Evolutionary conservation across 139 green algal species (phyloP), one percentile per base, ranked within the genome.

Genomic region (Chlamydomonas eustigma): DNA sequence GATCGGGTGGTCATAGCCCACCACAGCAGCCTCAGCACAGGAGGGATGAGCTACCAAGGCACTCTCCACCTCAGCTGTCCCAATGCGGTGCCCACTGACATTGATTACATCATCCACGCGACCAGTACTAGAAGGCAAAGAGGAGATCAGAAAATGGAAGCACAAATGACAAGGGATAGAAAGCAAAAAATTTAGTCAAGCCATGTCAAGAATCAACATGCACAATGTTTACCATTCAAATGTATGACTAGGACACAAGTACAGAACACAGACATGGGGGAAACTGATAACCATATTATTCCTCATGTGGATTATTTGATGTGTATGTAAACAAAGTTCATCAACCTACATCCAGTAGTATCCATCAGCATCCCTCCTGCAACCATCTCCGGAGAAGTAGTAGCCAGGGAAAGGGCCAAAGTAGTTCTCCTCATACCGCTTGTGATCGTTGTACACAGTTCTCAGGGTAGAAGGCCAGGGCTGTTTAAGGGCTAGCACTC

Each of bases 21-120:
- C 94, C 34, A 99, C 95, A 0, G 95, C 95, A 1, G 95, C 95
- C 85, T 99, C 95, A 1, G 90, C 88, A 70, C 91, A 96, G 1
- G 52, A 36, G 34, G 86, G 78, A 84, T 98, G 90, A 2, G 70
- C 75, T n/a, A 94, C 90, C 12, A 99, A 86, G 37, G 95, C 95
- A 44, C 51, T 85, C 88, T 99, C 95, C 78, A 99, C 94, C 87
- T 99, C 95, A 0, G 95, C 95, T 0, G 95, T 97, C 51, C 95
- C 95, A 34, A 98, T 93, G 33, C 85, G 88, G 85, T 98, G 95
- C 24, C 95, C 95, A 24, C 78, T 91, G 24, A 98, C 92, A 73
- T 97, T 97, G 83, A 95, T 94, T 35, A 98, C 94, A 76, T 98
- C 94, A 76, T 98, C 93, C 68, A 98, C 95, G 28, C 95, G 88